A percentile compares a stretch with the other conserved stretches of the same genome.
Conservation (phyloP, 257 asterid species). For the Solanum sejunctum region DNA sequence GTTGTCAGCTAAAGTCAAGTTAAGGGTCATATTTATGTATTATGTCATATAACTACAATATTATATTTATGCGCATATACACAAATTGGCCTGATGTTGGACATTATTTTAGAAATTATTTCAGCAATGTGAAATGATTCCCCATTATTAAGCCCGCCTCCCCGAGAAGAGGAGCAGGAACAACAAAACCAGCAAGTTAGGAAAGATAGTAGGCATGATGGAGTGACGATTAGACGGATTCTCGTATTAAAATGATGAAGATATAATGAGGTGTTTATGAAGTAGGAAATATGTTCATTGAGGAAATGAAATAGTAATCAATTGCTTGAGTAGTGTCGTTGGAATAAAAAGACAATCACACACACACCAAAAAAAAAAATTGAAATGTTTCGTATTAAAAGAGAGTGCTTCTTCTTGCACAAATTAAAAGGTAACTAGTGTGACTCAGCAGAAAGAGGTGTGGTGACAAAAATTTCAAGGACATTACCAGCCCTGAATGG, state of each 20-base stretch:
- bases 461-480: background rate
- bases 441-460: background rate
- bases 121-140: background rate
- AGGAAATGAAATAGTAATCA: background rate
- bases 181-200: background rate
- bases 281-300: background rate
- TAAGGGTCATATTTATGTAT: no score
- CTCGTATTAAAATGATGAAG: background rate
- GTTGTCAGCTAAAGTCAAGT: no score
- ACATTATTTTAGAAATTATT: background rate
- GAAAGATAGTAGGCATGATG: background rate
- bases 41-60: background rate
- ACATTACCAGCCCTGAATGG: background rate
- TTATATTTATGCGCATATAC: background rate
- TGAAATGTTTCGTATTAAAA: no score
- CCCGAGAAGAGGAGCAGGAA: background rate
- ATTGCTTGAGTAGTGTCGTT: background rate
- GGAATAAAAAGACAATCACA: background rate
- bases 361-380: background rate
- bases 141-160: background rate
- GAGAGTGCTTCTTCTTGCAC: background rate
- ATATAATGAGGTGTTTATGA: background rate
- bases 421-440: background rate
- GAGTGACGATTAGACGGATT: background rate
- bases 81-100: background rate